Conservation (phyloP, 805 yeast species). For the Saccharomycopsis fermentans region DNA sequence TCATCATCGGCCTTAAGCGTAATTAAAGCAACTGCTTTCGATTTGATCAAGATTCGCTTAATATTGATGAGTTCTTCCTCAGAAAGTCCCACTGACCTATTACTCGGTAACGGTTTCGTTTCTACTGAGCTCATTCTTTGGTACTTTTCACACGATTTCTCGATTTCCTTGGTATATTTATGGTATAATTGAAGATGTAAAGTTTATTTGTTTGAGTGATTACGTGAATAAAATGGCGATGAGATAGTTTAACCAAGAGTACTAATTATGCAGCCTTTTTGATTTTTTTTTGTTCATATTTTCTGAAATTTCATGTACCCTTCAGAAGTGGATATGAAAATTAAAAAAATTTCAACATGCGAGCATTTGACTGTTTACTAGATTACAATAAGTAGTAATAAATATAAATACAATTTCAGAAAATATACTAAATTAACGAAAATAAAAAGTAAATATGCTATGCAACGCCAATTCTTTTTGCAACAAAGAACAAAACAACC, state of each 20-base stretch:
- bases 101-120: background rate
- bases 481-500: slow-evolving; percentile 29
- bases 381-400: too few relatives aligned
- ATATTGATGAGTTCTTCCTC: background rate
- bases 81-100: background rate
- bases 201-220: too few relatives aligned
- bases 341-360: background rate
- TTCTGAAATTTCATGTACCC: background rate
- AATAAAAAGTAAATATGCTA: background rate
- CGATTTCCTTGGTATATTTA: too few relatives aligned
- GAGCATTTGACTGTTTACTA: too few relatives aligned
- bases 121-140: background rate
- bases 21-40: slow-evolving; percentile 3
- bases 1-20: background rate
- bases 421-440: background rate
- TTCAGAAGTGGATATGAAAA: background rate
- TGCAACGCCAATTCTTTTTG: slow-evolving; percentile 15
- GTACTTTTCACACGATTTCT: too few relatives aligned
- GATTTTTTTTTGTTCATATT: background rate
- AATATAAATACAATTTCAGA: background rate
- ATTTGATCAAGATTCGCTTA: slow-evolving; percentile 10
- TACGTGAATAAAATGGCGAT: too few relatives aligned
- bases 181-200: too few relatives aligned
- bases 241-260: too few relatives aligned
- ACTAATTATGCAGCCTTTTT: background rate